These are phyloP conservation scores for Thalassiosira sp. DNA, from an alignment of 352 stramenopile genomes.

Conservation along the genomic window DNA sequence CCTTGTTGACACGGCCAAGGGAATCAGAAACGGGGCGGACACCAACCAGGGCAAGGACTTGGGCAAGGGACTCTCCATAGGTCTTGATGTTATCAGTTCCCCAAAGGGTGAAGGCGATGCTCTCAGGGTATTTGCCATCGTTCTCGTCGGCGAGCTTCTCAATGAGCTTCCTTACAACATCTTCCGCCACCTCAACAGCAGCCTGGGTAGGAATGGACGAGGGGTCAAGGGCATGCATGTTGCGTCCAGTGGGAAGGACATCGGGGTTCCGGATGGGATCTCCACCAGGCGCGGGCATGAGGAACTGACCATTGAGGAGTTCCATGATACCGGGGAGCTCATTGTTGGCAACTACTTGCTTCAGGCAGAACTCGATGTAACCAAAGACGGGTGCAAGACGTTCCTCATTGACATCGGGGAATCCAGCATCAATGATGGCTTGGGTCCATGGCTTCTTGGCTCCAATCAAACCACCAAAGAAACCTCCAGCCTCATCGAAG, in stretches of 20 bases:
- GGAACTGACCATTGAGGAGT: constrained; percentile 86
- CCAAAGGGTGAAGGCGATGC: constrained; percentile 88
- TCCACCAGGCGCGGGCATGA: constrained; percentile 86
- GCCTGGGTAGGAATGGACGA: constrained; percentile 86
- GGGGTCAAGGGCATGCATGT: constrained; percentile 88
- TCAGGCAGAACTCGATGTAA: constrained; percentile 89
- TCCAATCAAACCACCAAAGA: constrained; percentile 74
- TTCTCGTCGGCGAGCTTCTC: constrained; percentile 85
- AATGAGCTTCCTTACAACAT: constrained; percentile 85
- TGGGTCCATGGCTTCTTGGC: constrained; percentile 83
- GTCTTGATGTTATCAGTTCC: constrained; percentile 91
- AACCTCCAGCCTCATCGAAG: constrained; percentile 72
- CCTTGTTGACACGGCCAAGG: constrained; percentile 88
- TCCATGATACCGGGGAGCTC: constrained; percentile 85
- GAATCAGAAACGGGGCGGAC: constrained; percentile 85
- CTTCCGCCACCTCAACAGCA: constrained; percentile 84
- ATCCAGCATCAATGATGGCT: constrained; percentile 84
- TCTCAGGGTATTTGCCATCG: constrained; percentile 83
- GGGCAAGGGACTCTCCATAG: constrained; percentile 86
- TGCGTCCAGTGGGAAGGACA: constrained; percentile 87
- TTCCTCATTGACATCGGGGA: constrained; percentile 80
- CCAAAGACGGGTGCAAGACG: constrained; percentile 80
- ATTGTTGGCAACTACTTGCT: constrained; percentile 87
- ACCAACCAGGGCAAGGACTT: constrained; percentile 85
- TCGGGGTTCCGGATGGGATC: constrained; percentile 89